Conservation (phyloP, 768 basidiomycete genomes). For the Kwoniella botswanensis region DNA sequence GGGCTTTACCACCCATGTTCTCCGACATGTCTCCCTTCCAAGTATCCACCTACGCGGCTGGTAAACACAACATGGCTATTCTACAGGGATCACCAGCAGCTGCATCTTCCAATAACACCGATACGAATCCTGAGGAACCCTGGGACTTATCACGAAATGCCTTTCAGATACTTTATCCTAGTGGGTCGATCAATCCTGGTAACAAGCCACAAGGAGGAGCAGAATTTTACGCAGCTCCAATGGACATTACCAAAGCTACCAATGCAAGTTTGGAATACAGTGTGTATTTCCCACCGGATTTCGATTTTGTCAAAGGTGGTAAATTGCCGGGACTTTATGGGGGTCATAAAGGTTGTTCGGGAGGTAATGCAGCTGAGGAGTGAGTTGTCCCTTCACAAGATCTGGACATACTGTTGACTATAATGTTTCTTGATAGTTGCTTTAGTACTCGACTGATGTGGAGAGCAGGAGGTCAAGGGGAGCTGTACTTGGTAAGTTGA, state of each 20-base stretch:
- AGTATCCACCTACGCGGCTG: conserved; percentile 66
- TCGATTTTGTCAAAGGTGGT: conserved; percentile 78
- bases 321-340: conserved; percentile 78
- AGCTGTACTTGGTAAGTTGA: conserved; percentile 64
- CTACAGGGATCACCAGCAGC: conserved; percentile 63
- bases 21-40: conserved; percentile 69
- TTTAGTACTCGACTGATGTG: conserved; percentile 85
- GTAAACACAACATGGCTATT: conserved; percentile 66
- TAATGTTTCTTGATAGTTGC: conserved; percentile 60
- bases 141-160: conserved; percentile 38
- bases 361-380: conserved; percentile 41
- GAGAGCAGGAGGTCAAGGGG: conserved; percentile 65
- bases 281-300: conserved; percentile 74
- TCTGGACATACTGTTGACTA: not conserved
- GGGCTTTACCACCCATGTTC: conserved; percentile 66
- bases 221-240: conserved; percentile 68
- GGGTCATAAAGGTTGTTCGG: conserved; percentile 51
- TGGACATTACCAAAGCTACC: conserved; percentile 58
- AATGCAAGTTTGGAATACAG: conserved; percentile 62
- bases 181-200: conserved; percentile 71
- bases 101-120: conserved; percentile 33
- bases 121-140: conserved; percentile 17
- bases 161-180: conserved; percentile 73
- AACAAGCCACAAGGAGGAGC: conserved; percentile 68
- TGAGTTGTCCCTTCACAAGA: not conserved